Percentiles rank a stretch among this genome's conserved stretches.
Evolutionary conservation across 768 basidiomycete genomes (phyloP).

Genomic region (Lentinula detonsa): DNA sequence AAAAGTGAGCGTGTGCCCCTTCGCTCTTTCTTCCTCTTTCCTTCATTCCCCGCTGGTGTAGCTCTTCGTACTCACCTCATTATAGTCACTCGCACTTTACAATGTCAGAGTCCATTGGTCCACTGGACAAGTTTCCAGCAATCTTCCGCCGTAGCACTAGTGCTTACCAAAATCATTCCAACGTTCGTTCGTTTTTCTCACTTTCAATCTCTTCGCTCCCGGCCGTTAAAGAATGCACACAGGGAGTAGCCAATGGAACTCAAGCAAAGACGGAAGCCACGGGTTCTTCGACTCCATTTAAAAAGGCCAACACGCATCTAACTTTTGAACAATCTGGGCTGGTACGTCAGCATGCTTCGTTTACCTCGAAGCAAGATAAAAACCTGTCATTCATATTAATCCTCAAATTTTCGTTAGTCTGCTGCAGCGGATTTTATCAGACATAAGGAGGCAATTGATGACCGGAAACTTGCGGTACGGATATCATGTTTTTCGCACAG

Average conservation of each 20-base stretch:
- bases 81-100: neutral
- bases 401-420: conserved; percentile 29
- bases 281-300: conserved; percentile 25
- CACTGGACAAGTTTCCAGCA: conserved; percentile 9
- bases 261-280: conserved; percentile 3
- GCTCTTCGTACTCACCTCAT: neutral
- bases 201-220: neutral
- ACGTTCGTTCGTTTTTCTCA: conserved; percentile 4
- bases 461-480: conserved; percentile 70
- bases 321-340: conserved; percentile 32
- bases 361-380: neutral
- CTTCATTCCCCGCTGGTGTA: too few species aligned
- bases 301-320: conserved; percentile 30
- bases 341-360: conserved; percentile 23
- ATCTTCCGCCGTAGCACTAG: conserved; percentile 12
- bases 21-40: neutral
- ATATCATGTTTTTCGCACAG: neutral
- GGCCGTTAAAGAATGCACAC: neutral
- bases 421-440: conserved; percentile 55
- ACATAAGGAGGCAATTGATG: conserved; percentile 62
- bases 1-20: neutral
- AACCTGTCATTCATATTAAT: neutral
- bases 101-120: neutral
- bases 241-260: conserved; percentile 11
- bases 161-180: neutral